Evolutionary conservation across 139 green algal genomes (phyloP).

Genomic region (Astrephomene gubernaculifera): DNA sequence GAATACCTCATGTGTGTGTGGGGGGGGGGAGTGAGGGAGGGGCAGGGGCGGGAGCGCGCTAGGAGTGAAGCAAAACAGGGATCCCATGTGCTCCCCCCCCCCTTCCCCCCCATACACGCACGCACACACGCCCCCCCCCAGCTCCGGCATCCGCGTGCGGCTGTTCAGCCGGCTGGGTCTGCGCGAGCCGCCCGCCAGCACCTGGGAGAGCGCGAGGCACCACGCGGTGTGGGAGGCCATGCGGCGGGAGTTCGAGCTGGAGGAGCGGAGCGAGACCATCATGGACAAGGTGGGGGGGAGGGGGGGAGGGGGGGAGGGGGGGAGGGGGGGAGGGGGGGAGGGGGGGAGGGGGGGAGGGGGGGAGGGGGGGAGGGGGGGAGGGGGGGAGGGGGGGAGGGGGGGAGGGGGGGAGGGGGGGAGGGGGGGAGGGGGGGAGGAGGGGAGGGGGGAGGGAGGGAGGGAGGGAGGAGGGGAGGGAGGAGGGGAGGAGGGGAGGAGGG

Average conservation of each 20-base stretch:
- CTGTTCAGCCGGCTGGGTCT: constrained; percentile 11
- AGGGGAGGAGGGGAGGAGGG: too few relatives aligned
- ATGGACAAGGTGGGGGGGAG: constrained; percentile 12
- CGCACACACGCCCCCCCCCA: neutral
- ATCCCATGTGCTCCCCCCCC: neutral
- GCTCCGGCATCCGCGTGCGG: constrained; percentile 13
- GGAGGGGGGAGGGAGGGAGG: too few relatives aligned
- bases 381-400: too few relatives aligned
- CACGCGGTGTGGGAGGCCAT: constrained; percentile 37
- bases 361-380: too few relatives aligned
- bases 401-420: too few relatives aligned
- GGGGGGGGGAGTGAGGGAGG: too few relatives aligned
- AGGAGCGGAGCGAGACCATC: constrained; percentile 3
- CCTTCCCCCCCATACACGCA: neutral
- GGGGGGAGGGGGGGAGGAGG: too few relatives aligned
- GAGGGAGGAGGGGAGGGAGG: too few relatives aligned
- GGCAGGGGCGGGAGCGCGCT: too few relatives aligned
- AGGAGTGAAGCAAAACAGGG: too few relatives aligned
- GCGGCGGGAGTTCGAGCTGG: constrained; percentile 23
- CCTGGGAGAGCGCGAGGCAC: constrained; percentile 16
- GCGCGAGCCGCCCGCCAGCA: neutral
- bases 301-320: neutral
- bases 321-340: neutral
- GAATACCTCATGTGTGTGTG: too few relatives aligned
- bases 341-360: neutral